phyloP scores from a whole-genome alignment of 1,284 basidiomycete genomes.

The Ceratorhiza oryzae-sativae region DNA sequence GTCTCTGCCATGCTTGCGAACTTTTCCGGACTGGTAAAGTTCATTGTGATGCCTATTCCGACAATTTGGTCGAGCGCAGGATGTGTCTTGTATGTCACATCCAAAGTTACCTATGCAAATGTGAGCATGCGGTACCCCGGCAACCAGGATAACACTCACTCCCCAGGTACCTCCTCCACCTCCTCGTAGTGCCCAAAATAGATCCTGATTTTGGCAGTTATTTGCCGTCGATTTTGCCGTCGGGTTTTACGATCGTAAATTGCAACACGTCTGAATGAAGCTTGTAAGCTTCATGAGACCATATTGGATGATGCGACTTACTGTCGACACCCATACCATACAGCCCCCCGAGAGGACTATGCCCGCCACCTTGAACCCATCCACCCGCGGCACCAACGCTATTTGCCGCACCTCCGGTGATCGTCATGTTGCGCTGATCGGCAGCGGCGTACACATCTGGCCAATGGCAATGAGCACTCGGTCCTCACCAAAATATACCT shows the following conservation, averaged over 20 bases:
- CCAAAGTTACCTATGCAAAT: background rate
- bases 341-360: conserved; percentile 15
- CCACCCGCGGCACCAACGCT: conserved; percentile 38
- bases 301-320: background rate
- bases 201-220: conserved; percentile 21
- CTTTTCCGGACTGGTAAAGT: background rate
- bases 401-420: conserved; percentile 19
- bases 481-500: too few relatives aligned
- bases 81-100: conserved; percentile 20
- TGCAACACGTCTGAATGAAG: background rate
- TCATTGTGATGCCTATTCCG: background rate
- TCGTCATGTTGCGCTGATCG: conserved; percentile 11
- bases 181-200: conserved; percentile 41
- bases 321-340: conserved; percentile 34
- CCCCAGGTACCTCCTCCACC: conserved; percentile 34
- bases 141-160: background rate
- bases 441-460: conserved; percentile 33
- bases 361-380: conserved; percentile 37
- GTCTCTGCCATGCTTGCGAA: background rate
- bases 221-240: conserved; percentile 28
- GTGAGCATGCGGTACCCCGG: background rate
- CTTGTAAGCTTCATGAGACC: background rate
- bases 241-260: conserved; percentile 31
- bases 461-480: background rate
- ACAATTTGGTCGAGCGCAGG: conserved; percentile 1